Percentiles rank a stretch among this genome's conserved stretches.
phyloP scores from a whole-genome alignment of 2,329 filamentous ascomycete species.

The Alternaria consortialis region DNA sequence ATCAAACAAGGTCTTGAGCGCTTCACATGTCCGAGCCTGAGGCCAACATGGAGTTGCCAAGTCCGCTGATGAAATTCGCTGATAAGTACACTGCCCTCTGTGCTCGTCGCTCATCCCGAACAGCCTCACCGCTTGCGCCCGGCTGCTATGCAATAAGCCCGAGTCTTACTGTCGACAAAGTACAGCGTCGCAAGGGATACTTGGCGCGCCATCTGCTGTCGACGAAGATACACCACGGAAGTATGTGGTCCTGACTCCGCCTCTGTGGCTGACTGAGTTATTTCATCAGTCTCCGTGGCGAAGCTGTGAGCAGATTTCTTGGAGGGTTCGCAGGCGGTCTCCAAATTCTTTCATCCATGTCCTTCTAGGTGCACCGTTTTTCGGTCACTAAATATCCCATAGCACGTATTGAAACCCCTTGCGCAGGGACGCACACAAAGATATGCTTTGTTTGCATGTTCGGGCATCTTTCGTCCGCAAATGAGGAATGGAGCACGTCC shows the following conservation, averaged over 20 bases:
- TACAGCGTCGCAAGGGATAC: conserved; percentile 2
- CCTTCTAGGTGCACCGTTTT: neutral
- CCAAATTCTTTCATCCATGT: neutral
- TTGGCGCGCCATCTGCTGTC: neutral
- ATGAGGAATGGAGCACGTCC: too few relatives aligned
- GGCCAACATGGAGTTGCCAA: neutral
- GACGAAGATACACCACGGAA: conserved; percentile 5
- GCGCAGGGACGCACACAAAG: too few relatives aligned
- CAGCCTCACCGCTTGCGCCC: neutral
- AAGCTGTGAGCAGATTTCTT: neutral
- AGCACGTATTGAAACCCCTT: too few relatives aligned
- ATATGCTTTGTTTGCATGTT: too few relatives aligned
- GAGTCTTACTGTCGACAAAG: conserved; percentile 1
- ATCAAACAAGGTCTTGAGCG: conserved; percentile 3
- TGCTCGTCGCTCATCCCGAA: neutral
- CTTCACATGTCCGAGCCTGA: neutral
- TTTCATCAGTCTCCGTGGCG: neutral
- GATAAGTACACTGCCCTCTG: neutral
- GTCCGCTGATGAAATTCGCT: neutral
- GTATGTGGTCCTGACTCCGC: neutral
- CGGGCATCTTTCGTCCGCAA: too few relatives aligned
- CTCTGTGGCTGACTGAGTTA: neutral
- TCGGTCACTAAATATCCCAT: too few relatives aligned
- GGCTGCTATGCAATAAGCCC: neutral
- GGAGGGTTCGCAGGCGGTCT: neutral